Evolutionary conservation across 1,284 basidiomycete species (phyloP).

Genomic region (Apiotrichum montevideense): DNA sequence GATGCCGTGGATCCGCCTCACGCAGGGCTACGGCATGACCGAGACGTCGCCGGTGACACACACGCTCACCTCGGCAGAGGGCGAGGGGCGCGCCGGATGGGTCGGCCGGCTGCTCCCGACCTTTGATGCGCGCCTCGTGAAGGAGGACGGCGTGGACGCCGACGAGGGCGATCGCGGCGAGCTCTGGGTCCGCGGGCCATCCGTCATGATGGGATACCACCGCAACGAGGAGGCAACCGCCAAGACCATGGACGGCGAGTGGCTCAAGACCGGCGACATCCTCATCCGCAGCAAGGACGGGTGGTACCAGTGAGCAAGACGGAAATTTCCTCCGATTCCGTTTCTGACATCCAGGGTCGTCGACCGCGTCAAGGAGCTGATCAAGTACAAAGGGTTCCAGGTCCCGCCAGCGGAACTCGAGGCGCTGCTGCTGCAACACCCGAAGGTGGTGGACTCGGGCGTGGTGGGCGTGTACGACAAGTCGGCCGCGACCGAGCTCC

Average conservation of each 20-base stretch:
- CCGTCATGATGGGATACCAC: constrained; percentile 67
- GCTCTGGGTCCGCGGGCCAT: constrained; percentile 69
- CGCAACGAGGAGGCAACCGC: constrained; percentile 63
- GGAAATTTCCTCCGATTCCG: constrained; percentile 45
- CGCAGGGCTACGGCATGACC: constrained; percentile 48
- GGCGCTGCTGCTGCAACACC: constrained; percentile 62
- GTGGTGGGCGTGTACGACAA: constrained; percentile 63
- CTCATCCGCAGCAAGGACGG: constrained; percentile 60
- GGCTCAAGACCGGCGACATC: constrained; percentile 82
- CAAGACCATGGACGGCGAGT: constrained; percentile 62
- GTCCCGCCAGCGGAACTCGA: constrained; percentile 81
- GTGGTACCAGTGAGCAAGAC: constrained; percentile 63
- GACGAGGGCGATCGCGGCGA: constrained; percentile 64
- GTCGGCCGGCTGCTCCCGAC: constrained; percentile 71
- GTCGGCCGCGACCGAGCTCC: constrained; percentile 54
- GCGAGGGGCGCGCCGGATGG: constrained; percentile 51
- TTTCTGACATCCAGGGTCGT: constrained; percentile 20
- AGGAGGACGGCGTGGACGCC: constrained; percentile 38
- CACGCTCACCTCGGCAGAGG: constrained; percentile 26
- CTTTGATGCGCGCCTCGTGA: constrained; percentile 66
- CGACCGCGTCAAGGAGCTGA: constrained; percentile 63
- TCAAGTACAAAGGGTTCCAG: constrained; percentile 63
- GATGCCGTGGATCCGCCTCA: constrained; percentile 19
- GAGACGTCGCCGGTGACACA: constrained; percentile 48
- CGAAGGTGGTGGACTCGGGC: constrained; percentile 62